Evolutionary conservation across 805 yeast genomes (phyloP).

Genomic region (Candida xiaguanensis): DNA sequence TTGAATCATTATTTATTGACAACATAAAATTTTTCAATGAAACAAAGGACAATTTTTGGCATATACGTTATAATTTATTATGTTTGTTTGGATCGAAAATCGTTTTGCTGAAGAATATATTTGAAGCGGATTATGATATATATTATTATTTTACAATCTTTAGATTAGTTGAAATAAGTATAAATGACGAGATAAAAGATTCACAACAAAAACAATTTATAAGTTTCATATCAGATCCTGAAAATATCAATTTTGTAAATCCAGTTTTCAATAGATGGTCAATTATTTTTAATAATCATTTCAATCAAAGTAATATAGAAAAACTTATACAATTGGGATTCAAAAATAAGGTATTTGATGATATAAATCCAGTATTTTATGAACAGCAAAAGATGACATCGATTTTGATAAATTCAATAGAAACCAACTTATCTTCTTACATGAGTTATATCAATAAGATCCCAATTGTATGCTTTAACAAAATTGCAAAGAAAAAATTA

Average conservation of each 20-base stretch:
- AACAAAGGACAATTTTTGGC: slow-evolving; percentile 34
- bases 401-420: slow-evolving; percentile 20
- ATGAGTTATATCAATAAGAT: slow-evolving; percentile 17
- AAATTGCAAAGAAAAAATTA: slow-evolving; percentile 14
- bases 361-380: slow-evolving; percentile 36
- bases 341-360: slow-evolving; percentile 13
- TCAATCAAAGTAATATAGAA: slow-evolving; percentile 25
- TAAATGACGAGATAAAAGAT: slow-evolving; percentile 8
- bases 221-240: slow-evolving; percentile 9
- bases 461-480: slow-evolving; percentile 49
- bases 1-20: slow-evolving; percentile 10
- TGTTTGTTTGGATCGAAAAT: slow-evolving; percentile 34
- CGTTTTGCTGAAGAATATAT: slow-evolving; percentile 16
- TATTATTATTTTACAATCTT: slow-evolving; percentile 38
- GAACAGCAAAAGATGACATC: slow-evolving; percentile 44
- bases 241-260: no score
- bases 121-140: slow-evolving; percentile 10
- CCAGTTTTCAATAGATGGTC: slow-evolving; percentile 55
- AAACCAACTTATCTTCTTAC: slow-evolving; percentile 5
- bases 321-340: slow-evolving; percentile 23
- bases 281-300: slow-evolving; percentile 38
- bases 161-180: slow-evolving; percentile 47
- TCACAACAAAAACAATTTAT: slow-evolving; percentile 13
- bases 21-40: slow-evolving; percentile 13
- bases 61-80: slow-evolving; percentile 43